A percentile compares a stretch with the other conserved stretches of the same genome.
These are phyloP conservation scores for Gossypioides kirkii DNA, from an alignment of 345 rosid species.

Conservation along the genomic window DNA sequence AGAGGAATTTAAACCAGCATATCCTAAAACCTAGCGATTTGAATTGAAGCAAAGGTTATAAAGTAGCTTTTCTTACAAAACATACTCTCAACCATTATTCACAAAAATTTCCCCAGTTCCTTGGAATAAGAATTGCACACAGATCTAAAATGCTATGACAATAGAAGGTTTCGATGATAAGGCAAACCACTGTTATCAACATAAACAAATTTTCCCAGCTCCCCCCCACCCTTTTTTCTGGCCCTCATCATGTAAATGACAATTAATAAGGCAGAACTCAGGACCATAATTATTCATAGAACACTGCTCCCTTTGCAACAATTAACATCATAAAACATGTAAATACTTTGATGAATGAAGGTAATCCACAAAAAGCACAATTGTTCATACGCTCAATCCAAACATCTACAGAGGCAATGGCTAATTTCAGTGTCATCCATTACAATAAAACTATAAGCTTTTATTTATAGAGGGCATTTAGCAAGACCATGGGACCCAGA, in stretches of 20 bases:
- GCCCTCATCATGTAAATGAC: not conserved
- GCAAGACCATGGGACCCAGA: not conserved
- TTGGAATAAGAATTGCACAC: not conserved
- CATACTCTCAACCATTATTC: not conserved
- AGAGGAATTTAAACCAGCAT: not conserved
- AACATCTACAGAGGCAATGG: not conserved
- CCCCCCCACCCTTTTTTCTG: no score
- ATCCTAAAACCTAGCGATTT: not conserved
- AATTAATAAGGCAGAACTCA: not conserved
- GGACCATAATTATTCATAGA: not conserved
- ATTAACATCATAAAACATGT: not conserved
- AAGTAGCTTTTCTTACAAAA: not conserved
- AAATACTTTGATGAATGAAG: not conserved
- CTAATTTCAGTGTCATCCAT: not conserved
- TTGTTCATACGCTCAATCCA: no score
- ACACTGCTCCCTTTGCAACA: not conserved
- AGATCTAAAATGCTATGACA: not conserved
- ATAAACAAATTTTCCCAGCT: not conserved
- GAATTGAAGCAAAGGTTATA: not conserved
- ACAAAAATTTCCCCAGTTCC: not conserved
- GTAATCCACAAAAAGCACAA: not conserved
- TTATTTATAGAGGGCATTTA: not conserved
- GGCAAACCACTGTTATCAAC: not conserved
- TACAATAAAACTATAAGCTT: not conserved
- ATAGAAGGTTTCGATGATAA: no score